Percentiles rank a stretch among this genome's conserved stretches.
Conservation (phyloP, 1,284 basidiomycete species). For the Cryptococcus maquisensis region DNA sequence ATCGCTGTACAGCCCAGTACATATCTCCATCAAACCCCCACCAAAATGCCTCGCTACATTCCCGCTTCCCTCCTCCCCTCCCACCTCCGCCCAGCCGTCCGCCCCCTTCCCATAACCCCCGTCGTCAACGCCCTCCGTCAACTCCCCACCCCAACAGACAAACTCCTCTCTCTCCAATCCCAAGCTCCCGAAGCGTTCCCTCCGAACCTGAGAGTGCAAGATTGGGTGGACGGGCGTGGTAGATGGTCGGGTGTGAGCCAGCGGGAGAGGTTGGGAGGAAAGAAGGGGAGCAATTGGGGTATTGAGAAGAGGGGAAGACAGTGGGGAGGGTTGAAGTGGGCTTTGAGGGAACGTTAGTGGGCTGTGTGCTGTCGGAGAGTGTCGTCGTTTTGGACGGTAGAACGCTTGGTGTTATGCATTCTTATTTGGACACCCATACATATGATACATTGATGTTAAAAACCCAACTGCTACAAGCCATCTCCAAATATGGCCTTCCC, state of each 20-base stretch:
- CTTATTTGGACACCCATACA: neutral
- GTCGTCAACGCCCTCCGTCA: slow-evolving; percentile 3
- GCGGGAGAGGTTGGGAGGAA: slow-evolving; percentile 16
- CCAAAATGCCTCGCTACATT: slow-evolving; percentile 19
- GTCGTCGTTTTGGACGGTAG: neutral
- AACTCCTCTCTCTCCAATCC: neutral
- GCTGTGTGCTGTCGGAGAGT: neutral
- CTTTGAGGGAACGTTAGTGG: slow-evolving; percentile 17
- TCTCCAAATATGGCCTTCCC: slow-evolving; percentile 40
- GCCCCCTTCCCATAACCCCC: slow-evolving; percentile 1
- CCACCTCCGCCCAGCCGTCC: slow-evolving; percentile 8
- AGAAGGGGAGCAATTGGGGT: slow-evolving; percentile 8
- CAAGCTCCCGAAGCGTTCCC: slow-evolving; percentile 1
- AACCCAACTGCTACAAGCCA: neutral
- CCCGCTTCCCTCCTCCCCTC: slow-evolving; percentile 12
- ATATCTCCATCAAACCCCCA: no score
- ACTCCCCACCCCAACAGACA: slow-evolving; percentile 14
- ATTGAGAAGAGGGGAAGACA: slow-evolving; percentile 9
- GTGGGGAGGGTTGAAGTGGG: slow-evolving; percentile 22
- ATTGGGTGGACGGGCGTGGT: slow-evolving; percentile 15
- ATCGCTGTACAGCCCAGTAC: neutral
- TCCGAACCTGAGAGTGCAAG: slow-evolving; percentile 19
- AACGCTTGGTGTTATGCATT: neutral
- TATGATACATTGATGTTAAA: neutral
- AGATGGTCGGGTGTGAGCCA: slow-evolving; percentile 11